These are phyloP conservation scores for Gomphus bonarii DNA, from an alignment of 1,284 basidiomycete genomes.

Conservation along the genomic window DNA sequence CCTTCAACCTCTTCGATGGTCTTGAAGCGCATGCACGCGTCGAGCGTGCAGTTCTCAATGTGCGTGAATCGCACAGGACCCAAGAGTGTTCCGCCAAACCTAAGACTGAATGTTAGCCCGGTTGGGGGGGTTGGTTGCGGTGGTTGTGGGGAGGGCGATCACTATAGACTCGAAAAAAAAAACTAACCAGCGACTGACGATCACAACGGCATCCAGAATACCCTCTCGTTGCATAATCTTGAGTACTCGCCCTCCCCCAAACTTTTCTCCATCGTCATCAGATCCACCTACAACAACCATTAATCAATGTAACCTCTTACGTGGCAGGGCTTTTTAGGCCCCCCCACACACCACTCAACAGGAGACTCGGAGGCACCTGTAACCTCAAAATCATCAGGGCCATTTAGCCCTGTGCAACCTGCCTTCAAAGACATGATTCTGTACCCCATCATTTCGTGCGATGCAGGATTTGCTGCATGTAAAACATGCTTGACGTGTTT, in stretches of 20 bases:
- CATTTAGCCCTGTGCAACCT: slow-evolving; percentile 55
- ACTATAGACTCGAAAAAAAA: not conserved
- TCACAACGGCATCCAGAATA: slow-evolving; percentile 45
- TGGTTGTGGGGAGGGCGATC: no score
- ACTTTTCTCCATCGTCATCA: slow-evolving; percentile 65
- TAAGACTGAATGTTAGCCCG: slow-evolving; percentile 19
- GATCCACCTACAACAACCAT: slow-evolving; percentile 25
- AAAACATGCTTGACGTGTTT: slow-evolving; percentile 42
- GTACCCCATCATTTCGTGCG: slow-evolving; percentile 66
- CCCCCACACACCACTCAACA: no score
- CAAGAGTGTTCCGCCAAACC: slow-evolving; percentile 72
- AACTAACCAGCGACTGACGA: slow-evolving; percentile 65
- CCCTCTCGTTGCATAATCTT: slow-evolving; percentile 63
- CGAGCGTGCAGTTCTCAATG: slow-evolving; percentile 62
- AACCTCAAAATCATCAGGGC: slow-evolving; percentile 61
- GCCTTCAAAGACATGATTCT: slow-evolving; percentile 63
- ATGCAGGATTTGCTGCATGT: slow-evolving; percentile 44
- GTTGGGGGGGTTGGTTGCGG: no score
- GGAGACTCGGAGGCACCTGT: slow-evolving; percentile 27
- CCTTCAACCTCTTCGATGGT: slow-evolving; percentile 54
- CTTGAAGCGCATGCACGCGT: slow-evolving; percentile 62
- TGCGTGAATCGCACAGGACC: slow-evolving; percentile 67
- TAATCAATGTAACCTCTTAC: not conserved
- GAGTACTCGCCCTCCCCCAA: slow-evolving; percentile 53
- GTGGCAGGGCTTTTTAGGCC: slow-evolving; percentile 14